phyloP scores from a whole-genome alignment of 768 basidiomycete genomes.

The Boletus vermiculosoides region DNA sequence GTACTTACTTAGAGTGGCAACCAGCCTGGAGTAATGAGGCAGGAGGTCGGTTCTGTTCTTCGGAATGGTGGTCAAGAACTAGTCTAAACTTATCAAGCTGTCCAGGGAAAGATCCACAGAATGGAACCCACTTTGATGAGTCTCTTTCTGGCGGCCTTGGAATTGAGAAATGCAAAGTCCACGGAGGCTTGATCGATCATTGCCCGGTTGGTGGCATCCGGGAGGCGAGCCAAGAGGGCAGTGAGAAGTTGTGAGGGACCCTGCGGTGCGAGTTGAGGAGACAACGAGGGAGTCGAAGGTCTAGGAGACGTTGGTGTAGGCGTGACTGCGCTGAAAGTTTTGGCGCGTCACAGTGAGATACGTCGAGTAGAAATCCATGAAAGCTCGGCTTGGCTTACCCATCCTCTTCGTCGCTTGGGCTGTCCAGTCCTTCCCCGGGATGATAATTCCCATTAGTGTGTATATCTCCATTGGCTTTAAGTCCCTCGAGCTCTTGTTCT shows the following conservation, averaged over 20 bases:
- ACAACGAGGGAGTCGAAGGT: conserved; percentile 54
- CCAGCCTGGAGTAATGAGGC: conserved; percentile 88
- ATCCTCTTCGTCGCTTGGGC: conserved; percentile 31
- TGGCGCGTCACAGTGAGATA: conserved; percentile 40
- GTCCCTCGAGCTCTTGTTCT: conserved; percentile 72
- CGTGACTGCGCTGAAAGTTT: conserved; percentile 45
- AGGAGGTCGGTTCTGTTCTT: conserved; percentile 88
- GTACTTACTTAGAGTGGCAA: conserved; percentile 85
- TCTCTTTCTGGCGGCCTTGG: conserved; percentile 92
- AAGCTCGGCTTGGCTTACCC: conserved; percentile 18
- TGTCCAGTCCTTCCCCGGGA: conserved; percentile 5
- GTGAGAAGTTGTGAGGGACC: conserved; percentile 94
- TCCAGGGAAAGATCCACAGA: not conserved
- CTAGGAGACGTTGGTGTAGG: conserved; percentile 71
- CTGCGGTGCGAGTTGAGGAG: conserved; percentile 75
- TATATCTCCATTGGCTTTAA: conserved; percentile 41
- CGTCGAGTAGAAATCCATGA: conserved; percentile 3
- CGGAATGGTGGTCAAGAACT: conserved; percentile 82
- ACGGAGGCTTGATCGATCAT: conserved; percentile 92
- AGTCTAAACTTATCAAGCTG: conserved; percentile 12
- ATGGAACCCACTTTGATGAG: conserved; percentile 66
- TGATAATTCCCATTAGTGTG: conserved; percentile 22
- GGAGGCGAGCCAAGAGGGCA: conserved; percentile 83
- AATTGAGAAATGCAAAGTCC: conserved; percentile 95
- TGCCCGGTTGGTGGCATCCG: conserved; percentile 89